These are phyloP conservation scores for Wallacemonas collosoma DNA, from an alignment of 208 protist species.

Conservation along the genomic window DNA sequence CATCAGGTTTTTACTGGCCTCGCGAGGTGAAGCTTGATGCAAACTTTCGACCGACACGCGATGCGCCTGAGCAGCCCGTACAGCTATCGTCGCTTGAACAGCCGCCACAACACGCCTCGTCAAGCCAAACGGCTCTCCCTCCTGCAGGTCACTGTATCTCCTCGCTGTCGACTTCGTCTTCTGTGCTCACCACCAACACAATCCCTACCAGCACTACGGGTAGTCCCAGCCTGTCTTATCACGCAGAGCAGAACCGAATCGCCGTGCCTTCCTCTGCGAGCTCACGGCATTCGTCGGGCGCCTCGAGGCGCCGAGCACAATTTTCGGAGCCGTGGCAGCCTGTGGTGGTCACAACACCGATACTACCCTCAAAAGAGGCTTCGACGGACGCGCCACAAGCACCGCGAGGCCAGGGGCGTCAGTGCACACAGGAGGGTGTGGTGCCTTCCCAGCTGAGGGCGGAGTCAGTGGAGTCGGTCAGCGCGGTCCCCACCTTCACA, in stretches of 20 bases:
- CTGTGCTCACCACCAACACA: background rate
- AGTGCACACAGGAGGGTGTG: too few relatives aligned
- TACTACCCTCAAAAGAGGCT: background rate
- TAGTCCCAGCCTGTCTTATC: too few relatives aligned
- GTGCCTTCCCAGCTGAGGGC: too few relatives aligned
- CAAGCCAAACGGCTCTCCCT: too few relatives aligned
- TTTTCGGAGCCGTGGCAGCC: slow-evolving; percentile 10
- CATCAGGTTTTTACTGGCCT: slow-evolving; percentile 4
- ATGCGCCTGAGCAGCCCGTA: slow-evolving; percentile 1
- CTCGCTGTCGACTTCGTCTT: background rate
- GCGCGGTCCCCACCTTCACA: too few relatives aligned
- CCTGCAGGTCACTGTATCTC: background rate
- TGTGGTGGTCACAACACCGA: background rate
- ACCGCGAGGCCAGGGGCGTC: too few relatives aligned
- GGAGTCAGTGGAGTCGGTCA: too few relatives aligned
- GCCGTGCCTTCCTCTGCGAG: background rate
- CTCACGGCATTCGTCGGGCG: background rate
- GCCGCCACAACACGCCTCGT: background rate
- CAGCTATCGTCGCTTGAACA: background rate
- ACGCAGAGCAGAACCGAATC: background rate
- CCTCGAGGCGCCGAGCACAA: background rate
- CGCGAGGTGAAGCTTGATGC: slow-evolving; percentile 17
- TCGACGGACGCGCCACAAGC: too few relatives aligned
- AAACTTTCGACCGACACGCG: background rate
- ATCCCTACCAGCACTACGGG: background rate